Base-by-base conservation (phyloP, 176 grass and related monocot genomes). In the Oryza meyeriana region DNA sequence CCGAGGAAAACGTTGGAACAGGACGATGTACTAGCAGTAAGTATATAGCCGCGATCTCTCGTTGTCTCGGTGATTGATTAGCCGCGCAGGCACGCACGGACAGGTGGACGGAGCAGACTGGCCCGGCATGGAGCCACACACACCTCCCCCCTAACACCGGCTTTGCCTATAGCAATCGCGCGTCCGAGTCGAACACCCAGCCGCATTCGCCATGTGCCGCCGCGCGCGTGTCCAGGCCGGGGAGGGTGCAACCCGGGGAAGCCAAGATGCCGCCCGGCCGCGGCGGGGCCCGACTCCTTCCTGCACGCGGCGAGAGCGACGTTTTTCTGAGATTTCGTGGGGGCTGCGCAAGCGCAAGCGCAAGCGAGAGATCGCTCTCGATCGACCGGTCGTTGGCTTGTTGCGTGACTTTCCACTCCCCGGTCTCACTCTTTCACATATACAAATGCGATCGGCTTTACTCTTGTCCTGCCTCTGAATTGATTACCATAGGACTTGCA, bases 161-260 rank as follows among this genome's bases (percentile, higher is more conserved):
- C 11, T n/a, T n/a, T 41, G 12, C 8, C 2, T 5, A 41, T 0
- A 47, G 44, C 44, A 11, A 12, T 45, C 42, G 42, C 42, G 42
- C 11, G 47, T 45, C 12, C 6, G 3, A 16, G 45, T 16, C 40
- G 40, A 1, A 1, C 40, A 41, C 2, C 36, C 36, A 1, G 36
- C 36, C 42, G 13, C 42, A 17, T 1, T 17, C 14, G 4, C 14
- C 44, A 42, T 48, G 25, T 11, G 41, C 16, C 13, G 41, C 10
- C 5, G 10, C 6, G 1, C 3, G 42, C 29, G 45, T 38, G 62
- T 27, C 61, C 30, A 22, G 72, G 81, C 11, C 32, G 75, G 76
- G 84, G 77, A 86, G 84, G 84, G 50, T 31, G 48, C 79, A 61
- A 62, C 70, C 77, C 78, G 30, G 78, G 44, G 78, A 63, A 77